Evolutionary conservation across 768 basidiomycete genomes (phyloP).

Genomic region (Phaeolepiota aurea): DNA sequence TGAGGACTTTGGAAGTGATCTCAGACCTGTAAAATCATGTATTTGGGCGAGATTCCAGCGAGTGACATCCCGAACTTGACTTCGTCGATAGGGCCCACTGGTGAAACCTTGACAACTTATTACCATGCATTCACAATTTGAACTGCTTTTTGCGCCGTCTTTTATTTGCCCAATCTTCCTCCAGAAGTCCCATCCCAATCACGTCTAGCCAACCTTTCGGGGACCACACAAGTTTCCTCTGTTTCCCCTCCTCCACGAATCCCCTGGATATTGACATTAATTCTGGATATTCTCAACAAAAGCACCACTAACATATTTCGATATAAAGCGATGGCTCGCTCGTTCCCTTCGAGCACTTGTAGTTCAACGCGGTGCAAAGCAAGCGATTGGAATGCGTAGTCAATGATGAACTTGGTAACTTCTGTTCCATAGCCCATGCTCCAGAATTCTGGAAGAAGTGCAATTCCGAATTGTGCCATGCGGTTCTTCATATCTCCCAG

Average conservation of each 20-base stretch:
- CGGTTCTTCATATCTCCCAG: constrained; percentile 9
- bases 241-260: constrained; percentile 14
- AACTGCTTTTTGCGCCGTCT: not conserved
- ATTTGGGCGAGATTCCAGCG: too few relatives aligned
- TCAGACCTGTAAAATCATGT: too few relatives aligned
- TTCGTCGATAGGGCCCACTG: too few relatives aligned
- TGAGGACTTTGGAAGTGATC: too few relatives aligned
- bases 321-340: constrained; percentile 28
- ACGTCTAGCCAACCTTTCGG: constrained; percentile 13
- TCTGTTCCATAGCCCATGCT: constrained; percentile 32
- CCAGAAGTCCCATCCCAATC: constrained; percentile 15
- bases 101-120: too few relatives aligned
- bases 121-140: not conserved
- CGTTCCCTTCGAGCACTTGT: constrained; percentile 27
- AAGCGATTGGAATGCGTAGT: constrained; percentile 30
- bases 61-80: too few relatives aligned
- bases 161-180: constrained; percentile 13
- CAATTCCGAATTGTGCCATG: constrained; percentile 10
- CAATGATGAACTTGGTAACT: constrained; percentile 28
- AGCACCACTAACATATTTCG: constrained; percentile 27
- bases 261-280: constrained; percentile 7
- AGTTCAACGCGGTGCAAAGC: constrained; percentile 32
- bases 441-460: constrained; percentile 20
- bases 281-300: not conserved
- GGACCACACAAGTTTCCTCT: constrained; percentile 11